Evolutionary conservation across 2,329 filamentous ascomycete genomes (phyloP), one percentile per base, ranked within the genome.

Genomic region (Ilyonectria destructans): DNA sequence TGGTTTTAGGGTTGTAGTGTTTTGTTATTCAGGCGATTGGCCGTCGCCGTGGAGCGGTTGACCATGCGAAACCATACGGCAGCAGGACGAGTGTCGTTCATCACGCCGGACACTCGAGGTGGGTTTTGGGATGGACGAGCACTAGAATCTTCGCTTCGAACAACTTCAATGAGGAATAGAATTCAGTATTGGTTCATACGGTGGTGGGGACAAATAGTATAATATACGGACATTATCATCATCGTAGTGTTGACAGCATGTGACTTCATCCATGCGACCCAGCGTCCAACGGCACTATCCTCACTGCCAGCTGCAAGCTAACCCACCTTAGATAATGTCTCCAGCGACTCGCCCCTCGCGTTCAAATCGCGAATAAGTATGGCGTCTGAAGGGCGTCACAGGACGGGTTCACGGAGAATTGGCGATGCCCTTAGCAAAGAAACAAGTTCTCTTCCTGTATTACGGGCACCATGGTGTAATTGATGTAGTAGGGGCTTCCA

Each of bases 401-500:
- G 72, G 74, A 73, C 67, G 68, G 73, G 70, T 70, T 74, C 75
- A 74, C 58, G 55, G 65, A 52, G 52, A 55, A 69, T 58, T 51
- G 66, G 71, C 65, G 71, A 71, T 73, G 71, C 75, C 75, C 70
- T 65, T 78, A 69, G 76, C 75, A 75, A 57, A 68, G 74, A 70
- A 77, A 74, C 67, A 69, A 43, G 58, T 64, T 74, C 76, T 48
- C 70, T 92, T 93, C 80, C 90, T 92, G 89, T 92, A 91, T 92
- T 90, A 89, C 89, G 81, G 80, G 82, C 83, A 85, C 85, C 87
- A 90, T 82, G 70, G 80, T 73, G 63, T 46, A 73, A 75, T 65
- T 75, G 76, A 82, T 81, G 81, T 84, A 84, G 84, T 80, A 89
- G 88, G 89, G 85, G 91, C 91, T 92, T 90, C 88, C 92, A 90